Percentiles rank a stretch among this genome's conserved stretches.
phyloP scores from a whole-genome alignment of 768 basidiomycete species.

The Paxillus ammoniavirescens region DNA sequence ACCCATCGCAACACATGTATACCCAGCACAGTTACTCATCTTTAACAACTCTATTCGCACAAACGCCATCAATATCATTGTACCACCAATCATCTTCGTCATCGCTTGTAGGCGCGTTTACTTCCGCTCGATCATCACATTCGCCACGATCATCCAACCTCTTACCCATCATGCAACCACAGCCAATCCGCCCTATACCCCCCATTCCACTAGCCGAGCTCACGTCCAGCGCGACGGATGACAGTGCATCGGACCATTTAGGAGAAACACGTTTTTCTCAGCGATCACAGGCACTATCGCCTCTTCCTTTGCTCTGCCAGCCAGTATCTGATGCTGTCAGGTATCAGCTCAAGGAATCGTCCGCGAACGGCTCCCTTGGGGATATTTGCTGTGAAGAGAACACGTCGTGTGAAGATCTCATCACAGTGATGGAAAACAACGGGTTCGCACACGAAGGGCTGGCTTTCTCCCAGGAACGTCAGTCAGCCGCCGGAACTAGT shows the following conservation, averaged over 20 bases:
- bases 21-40: constrained; percentile 22
- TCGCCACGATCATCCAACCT: constrained; percentile 14
- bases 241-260: neutral
- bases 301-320: constrained; percentile 33
- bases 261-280: constrained; percentile 1
- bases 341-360: constrained; percentile 25
- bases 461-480: constrained; percentile 21
- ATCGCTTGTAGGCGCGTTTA: constrained; percentile 29
- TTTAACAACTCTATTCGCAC: constrained; percentile 18
- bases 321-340: constrained; percentile 32
- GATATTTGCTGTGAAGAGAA: constrained; percentile 9
- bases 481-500: constrained; percentile 10
- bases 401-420: constrained; percentile 19
- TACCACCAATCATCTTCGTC: constrained; percentile 23
- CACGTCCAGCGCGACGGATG: constrained; percentile 20
- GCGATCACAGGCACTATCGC: constrained; percentile 19
- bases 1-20: constrained; percentile 21
- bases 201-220: constrained; percentile 32
- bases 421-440: constrained; percentile 3
- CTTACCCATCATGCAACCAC: constrained; percentile 31
- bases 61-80: constrained; percentile 13
- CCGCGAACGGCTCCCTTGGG: neutral
- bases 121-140: constrained; percentile 11
- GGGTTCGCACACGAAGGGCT: constrained; percentile 19
- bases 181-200: constrained; percentile 34